Base-by-base conservation (phyloP, 495 filamentous ascomycete species). In the Aspergillus egyptiacus region DNA sequence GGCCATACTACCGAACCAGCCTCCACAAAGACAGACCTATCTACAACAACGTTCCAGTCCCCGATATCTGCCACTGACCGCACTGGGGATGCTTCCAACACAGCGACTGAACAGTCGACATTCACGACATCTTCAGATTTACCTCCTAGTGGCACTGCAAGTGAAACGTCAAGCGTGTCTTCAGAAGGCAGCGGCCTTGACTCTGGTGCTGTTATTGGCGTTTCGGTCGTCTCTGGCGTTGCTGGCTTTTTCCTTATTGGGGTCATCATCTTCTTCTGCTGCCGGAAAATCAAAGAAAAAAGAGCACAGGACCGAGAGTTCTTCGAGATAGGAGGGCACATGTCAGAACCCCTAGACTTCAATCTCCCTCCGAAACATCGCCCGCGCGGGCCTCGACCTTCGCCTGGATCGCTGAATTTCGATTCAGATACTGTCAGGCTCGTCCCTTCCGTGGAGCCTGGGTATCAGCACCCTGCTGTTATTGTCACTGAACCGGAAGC, bases 261-360 rank as follows among this genome's bases (percentile, higher is more conserved):
- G 0, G 58, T 68, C 22, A 58, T 65, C 2, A 57, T 73, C 7
- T 63, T 69, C 35, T 66, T 63, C 48, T 68, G 58, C 28, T 62
- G 59, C 38, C 64, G 64, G 46, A 68, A 54, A 53, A 59, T 61
- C 41, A 59, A 58, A 19, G 59, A 60, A 25, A 57, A 41, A 19
- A 55, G 57, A 6, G 50, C 49, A 9, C 48, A 63, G 20, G 45
- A 62, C n/a, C 50, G 46, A 5, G 50, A 66, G n/a, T 57, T 57
- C 23, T 74, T 71, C 38, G 71, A 74, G 41, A 72, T 71, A 51
- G 71, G 70, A 18, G 71, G 68, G 6, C 48, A 55, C 10, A 72
- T 72, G 69, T 57, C 64, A 42, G 67, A 72, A 46, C 71, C 69
- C 32, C 60, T 62, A 2, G 62, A 66, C 14, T 73, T 72, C 27